Percentiles rank a stretch among this genome's conserved stretches.
These are phyloP conservation scores for Ceratocystis papillata DNA, from an alignment of 2,329 filamentous ascomycete genomes.

Conservation along the genomic window DNA sequence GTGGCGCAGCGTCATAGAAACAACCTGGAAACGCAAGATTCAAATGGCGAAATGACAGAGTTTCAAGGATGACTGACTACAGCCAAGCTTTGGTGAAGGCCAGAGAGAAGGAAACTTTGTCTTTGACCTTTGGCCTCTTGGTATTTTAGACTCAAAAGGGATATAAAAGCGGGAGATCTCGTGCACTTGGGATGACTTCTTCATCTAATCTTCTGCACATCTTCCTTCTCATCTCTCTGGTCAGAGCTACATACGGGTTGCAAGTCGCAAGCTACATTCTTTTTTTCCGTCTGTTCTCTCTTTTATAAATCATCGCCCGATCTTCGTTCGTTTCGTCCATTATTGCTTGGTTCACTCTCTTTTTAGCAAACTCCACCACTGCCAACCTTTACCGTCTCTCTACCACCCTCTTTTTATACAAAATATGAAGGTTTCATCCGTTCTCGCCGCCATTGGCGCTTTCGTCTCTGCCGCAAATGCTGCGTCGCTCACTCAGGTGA, in stretches of 20 bases:
- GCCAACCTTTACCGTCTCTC: too few relatives aligned
- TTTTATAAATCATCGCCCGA: background rate
- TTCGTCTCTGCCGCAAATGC: slow-evolving; percentile 22
- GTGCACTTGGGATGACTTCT: background rate
- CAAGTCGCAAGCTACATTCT: background rate
- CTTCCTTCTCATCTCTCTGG: background rate
- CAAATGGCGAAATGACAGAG: slow-evolving; percentile 6
- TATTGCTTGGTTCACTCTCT: background rate
- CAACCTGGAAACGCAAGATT: slow-evolving; percentile 4
- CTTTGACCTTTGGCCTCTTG: background rate
- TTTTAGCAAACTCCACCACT: background rate
- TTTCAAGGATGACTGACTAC: background rate
- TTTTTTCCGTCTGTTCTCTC: background rate
- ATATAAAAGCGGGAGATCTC: background rate
- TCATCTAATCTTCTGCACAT: background rate
- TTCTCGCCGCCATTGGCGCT: slow-evolving; percentile 10
- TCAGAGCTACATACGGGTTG: background rate
- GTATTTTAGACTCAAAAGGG: background rate
- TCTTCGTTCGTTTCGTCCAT: background rate
- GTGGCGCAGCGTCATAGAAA: background rate
- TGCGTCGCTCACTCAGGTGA: slow-evolving; percentile 32
- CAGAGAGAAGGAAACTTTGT: background rate
- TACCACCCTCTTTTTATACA: too few relatives aligned
- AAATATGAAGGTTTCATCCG: slow-evolving; percentile 18
- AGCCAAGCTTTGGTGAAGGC: background rate